Evolutionary conservation across 2,329 filamentous ascomycete species (phyloP), one percentile per base, ranked within the genome.

Genomic region (Pyrenochaeta sp.): DNA sequence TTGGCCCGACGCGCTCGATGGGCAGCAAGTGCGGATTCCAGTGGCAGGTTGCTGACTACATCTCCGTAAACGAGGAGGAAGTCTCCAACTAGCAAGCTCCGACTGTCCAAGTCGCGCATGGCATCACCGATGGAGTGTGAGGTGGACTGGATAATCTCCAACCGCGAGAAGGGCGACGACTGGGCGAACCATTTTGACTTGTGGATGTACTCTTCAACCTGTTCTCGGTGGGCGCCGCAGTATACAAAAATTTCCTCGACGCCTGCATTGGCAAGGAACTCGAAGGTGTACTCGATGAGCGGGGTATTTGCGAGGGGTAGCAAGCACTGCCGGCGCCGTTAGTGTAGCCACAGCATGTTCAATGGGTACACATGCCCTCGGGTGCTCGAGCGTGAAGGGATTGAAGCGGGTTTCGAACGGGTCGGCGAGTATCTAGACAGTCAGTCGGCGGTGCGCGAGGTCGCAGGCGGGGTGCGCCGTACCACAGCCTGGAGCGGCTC

Each of bases 181-280:
- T 81, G 76, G 2, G 81, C 77, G 48, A 77, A 80, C 87, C 87
- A 90, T 82, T 85, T 87, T 9, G 94, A 96, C 11, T 81, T 78
- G 64, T 77, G 82, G 60, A 99, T 86, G 69, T 97, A 96, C 55
- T 84, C 81, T 74, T 97, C 92, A 41, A 99, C 83, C 68, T 91
- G 84, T 46, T 94, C 87, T 20, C 88, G 88, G 69, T 96, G 91
- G 19, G 90, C 86, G 48, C 90, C 89, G 60, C 88, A 93, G 75
- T 96, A 97, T 45, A 99, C 82, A 69, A 89, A 96, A 40, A 97
- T 88, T 55, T 96, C 90, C 60, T 94, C 86, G n/a, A 97, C 91
- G 44, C 92, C 91, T 45, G 94, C 91, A 81, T 93, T 93, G 54
- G 91, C 91, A 1, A 99, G 85, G 64, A 96, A 97, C 67, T 97